Conservation (phyloP, 225 moss, liverwort and hornwort species). For the Takakia lepidozioides region DNA sequence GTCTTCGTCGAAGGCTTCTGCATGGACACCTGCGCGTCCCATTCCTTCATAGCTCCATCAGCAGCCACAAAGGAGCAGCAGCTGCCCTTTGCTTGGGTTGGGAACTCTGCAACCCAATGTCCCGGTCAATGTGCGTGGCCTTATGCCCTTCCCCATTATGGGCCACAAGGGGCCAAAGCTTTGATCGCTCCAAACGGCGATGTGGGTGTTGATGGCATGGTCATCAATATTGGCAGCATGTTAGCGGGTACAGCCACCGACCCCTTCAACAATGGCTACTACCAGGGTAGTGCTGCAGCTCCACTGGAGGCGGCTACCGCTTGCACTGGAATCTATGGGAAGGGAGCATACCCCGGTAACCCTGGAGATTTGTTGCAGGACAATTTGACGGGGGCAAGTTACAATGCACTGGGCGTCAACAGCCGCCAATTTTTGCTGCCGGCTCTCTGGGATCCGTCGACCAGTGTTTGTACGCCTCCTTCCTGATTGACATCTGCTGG, state of each 20-base stretch:
- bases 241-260: constrained; percentile 18
- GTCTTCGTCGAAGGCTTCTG: constrained; percentile 12
- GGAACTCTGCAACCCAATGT: constrained; percentile 22
- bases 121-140: constrained; percentile 30
- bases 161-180: constrained; percentile 6
- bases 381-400: background rate
- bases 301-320: constrained; percentile 14
- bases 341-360: constrained; percentile 9
- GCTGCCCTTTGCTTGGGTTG: constrained; percentile 17
- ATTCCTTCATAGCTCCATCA: constrained; percentile 1
- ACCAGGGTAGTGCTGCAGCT: constrained; percentile 8
- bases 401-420: constrained; percentile 8
- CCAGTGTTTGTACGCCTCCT: constrained; percentile 2
- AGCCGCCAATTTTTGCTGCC: constrained; percentile 10
- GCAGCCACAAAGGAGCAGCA: background rate
- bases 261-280: constrained; percentile 19
- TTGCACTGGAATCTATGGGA: constrained; percentile 9
- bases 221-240: constrained; percentile 19
- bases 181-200: constrained; percentile 18
- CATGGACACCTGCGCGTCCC: constrained; percentile 11
- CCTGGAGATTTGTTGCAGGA: constrained; percentile 9
- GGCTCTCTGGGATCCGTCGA: constrained; percentile 1
- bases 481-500: no score
- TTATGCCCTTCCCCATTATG: constrained; percentile 13
- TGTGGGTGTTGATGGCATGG: constrained; percentile 15